Base-by-base conservation (phyloP, 1,139 yeast species). In the Blastobotrys arbuscula region DNA sequence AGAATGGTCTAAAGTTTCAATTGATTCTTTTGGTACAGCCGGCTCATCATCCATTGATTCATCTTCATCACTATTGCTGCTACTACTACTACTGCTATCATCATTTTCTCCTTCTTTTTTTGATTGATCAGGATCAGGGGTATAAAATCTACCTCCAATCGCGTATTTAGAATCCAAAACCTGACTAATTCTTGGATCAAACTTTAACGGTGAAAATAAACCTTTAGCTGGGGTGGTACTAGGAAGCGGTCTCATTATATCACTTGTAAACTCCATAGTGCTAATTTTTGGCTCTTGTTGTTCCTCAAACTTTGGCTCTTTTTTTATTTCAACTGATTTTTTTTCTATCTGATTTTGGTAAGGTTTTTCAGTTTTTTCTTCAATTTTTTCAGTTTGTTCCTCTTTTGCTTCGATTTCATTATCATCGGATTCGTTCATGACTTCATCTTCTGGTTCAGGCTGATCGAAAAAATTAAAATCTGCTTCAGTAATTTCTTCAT, bases 81-180 rank as follows among this genome's bases (percentile, higher is more conserved):
- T 41, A 5, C 13, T 18, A 16, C 39, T 40, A n/a, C 46, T 53
- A 23, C 47, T 7, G 6, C 19, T 31, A 2, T 3, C 3, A n/a
- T 21, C 56, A 24, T 48, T 51, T 10, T 52, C 50, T n/a, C 51
- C 63, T 10, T 53, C 56, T 13, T 56, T 59, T 5, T 56, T 60
- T 13, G 56, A 60, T 0, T 61, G 61, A n/a, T 55, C 59, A 6
- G 47, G 47, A 19, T 44, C 47, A 1, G 62, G 59, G 21, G 82
- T 86, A 60, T 81, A 86, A 59, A 84, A 88, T 59, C 87, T 84
- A 2, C 96, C 96, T 6, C 96, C 96, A 57, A 78, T 77, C 7
- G 86, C 84, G 58, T 88, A 88, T 59, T 88, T 88, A 49, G 85
- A 81, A 62, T 88, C 96, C 24, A 88, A 82, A 52, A 79, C 81